Evolutionary conservation across 352 stramenopile genomes (phyloP).

Genomic region (Phytopythium helicoides): DNA sequence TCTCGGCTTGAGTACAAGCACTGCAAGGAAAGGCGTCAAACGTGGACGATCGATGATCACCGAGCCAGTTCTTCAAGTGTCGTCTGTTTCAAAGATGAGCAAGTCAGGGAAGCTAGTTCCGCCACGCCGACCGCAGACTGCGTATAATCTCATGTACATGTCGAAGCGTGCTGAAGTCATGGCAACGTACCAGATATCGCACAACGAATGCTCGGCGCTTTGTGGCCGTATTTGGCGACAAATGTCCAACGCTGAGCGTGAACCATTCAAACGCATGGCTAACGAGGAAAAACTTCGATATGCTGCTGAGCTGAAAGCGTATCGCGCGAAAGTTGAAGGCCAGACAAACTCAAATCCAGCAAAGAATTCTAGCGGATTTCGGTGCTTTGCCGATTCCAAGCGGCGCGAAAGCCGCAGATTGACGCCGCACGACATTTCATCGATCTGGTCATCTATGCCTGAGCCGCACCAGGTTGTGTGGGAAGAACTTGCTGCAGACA

Average conservation of each 20-base stretch:
- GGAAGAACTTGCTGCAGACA: conserved; percentile 28
- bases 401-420: conserved; percentile 21
- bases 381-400: conserved; percentile 32
- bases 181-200: conserved; percentile 51
- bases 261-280: conserved; percentile 57
- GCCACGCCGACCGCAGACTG: conserved; percentile 38
- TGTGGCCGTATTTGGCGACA: conserved; percentile 59
- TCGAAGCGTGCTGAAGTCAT: conserved; percentile 51
- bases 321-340: conserved; percentile 14
- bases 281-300: conserved; percentile 51
- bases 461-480: conserved; percentile 35
- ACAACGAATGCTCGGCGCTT: conserved; percentile 63
- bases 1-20: neutral
- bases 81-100: neutral
- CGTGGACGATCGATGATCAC: neutral
- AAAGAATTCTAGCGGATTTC: conserved; percentile 27
- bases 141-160: conserved; percentile 69
- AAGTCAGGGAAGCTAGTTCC: conserved; percentile 24
- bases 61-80: neutral
- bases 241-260: conserved; percentile 44
- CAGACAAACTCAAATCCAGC: conserved; percentile 5
- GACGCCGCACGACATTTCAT: conserved; percentile 21
- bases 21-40: neutral
- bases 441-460: conserved; percentile 34
- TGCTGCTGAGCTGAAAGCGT: conserved; percentile 28